Evolutionary conservation across 805 yeast genomes (phyloP), one percentile per base, ranked within the genome.

Genomic region (Tetrapisispora phaffii): DNA sequence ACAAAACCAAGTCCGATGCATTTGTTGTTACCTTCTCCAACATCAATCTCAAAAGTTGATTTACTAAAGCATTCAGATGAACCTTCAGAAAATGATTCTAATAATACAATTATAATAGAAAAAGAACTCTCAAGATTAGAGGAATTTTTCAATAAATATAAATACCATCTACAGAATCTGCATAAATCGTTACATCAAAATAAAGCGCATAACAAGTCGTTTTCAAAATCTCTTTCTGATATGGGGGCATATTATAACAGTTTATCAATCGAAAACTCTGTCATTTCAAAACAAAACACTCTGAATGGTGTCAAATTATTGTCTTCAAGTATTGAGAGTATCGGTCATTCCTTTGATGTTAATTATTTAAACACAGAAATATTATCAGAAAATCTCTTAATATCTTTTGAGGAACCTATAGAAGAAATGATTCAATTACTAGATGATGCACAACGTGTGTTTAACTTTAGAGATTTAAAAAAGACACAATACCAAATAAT

Each of bases 271-370:
- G 82, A 79, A 51, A 67, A 68, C 45, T 75, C 80, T 6, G 63
- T 65, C 20, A 82, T 78, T 73, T 75, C 50, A 72, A 78, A 2
- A 80, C 79, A 44, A 60, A 77, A 16, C 2, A 40, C 44, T 7
- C n/a, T 42, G 20, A 47, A 45, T 21, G 41, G 34, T 22, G 47
- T 51, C 20, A 74, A 65, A 46, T 69, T 39, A 72, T 70, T 56
- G 59, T 77, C 49, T 58, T 78, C n/a, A 66, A 79, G 50, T 68
- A 78, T 53, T 59, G 97, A 93, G 58, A 78, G 79, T 50, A 76
- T 87, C 24, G 97, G 97, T 1, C 88, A 85, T 56, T 82, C 88
- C 1, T 80, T 85, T 50, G 97, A 93, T 61, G 75, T 80, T 34
- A 77, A 75, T 33, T 79, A 75, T 49, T 74, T 80, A 17, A 75